Base-by-base conservation (phyloP, 176 grass and related monocot species). In the Puya raimondii region DNA sequence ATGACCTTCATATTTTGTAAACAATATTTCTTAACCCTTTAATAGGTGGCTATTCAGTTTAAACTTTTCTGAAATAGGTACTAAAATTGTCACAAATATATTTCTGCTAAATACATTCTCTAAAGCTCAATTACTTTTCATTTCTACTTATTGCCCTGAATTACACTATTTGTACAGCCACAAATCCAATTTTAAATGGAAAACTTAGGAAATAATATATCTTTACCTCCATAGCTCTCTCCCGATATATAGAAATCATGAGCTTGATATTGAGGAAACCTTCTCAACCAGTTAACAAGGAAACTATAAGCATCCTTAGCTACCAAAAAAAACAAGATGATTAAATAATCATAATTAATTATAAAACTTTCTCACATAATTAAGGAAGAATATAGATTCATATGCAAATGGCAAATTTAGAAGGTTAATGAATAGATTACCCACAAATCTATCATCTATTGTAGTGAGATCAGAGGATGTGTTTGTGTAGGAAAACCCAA, bases 401-500 rank as follows among this genome's bases (percentile, higher is more conserved):
- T 23, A 29, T 13, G 20, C 4, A 66, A 33, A 6, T 42, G 29
- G 3, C 7, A 10, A 76, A 23, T 3, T 2, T 15, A 16, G 63
- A 72, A 58, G 6, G 54, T 50, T 22, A 21, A 65, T 73, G 18
- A 15, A 48, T 66, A 2, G 15, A 65, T 76, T 91, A 96, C 91
- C 88, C 53, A 88, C 85, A 23, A 91, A 88, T 27, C 68, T 53
- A 61, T 88, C 91, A 15, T 96, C 79, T 47, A 91, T 23, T 15
- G 54, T 84, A 59, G 65, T 50, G 47, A 91, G 80, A 53, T 91
- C 87, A 69, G 82, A 91, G 48, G 87, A 86, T 3, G 80, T 91
- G 65, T 96, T 96, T 53, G 88, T 88, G 71, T 96, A 96, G 47
- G 88, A 96, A 74, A 91, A 96, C 68, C 91, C 88, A 57, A 91